These are phyloP conservation scores for Erysimum pusillum DNA, from an alignment of 441 rosid genomes.

Conservation along the genomic window DNA sequence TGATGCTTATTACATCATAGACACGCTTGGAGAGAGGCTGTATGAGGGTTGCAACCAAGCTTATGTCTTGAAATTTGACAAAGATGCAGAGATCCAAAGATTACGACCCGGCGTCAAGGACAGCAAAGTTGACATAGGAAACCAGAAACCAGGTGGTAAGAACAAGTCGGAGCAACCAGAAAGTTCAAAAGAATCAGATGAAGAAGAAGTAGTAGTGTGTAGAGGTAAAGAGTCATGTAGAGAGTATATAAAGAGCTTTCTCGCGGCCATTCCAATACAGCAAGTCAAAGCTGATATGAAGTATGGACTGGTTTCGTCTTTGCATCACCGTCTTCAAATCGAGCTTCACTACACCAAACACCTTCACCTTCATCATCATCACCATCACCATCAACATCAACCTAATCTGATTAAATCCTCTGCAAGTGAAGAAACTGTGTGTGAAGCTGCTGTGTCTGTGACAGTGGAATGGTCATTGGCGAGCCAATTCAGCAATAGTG, in stretches of 20 bases:
- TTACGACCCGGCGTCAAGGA: slow-evolving; percentile 43
- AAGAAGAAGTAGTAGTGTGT: slow-evolving; percentile 59
- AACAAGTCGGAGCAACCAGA: slow-evolving; percentile 34
- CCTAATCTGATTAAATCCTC: slow-evolving; percentile 35
- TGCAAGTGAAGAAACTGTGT: slow-evolving; percentile 28
- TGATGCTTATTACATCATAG: slow-evolving; percentile 87
- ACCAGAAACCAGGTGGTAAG: slow-evolving; percentile 50
- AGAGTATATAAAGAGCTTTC: slow-evolving; percentile 90
- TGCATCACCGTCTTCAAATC: slow-evolving; percentile 84
- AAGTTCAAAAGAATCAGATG: slow-evolving; percentile 36
- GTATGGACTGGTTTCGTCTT: slow-evolving; percentile 76
- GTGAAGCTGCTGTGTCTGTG: slow-evolving; percentile 31
- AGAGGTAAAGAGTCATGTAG: slow-evolving; percentile 87
- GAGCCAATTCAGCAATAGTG: slow-evolving; percentile 38
- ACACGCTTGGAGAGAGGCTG: slow-evolving; percentile 90
- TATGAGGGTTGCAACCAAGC: slow-evolving; percentile 92
- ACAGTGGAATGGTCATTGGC: slow-evolving; percentile 39
- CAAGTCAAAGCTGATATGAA: slow-evolving; percentile 82
- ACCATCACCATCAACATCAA: not conserved
- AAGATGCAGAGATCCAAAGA: slow-evolving; percentile 56
- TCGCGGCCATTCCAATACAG: slow-evolving; percentile 88
- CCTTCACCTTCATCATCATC: too few species aligned
- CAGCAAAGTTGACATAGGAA: slow-evolving; percentile 45
- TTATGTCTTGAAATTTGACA: slow-evolving; percentile 81
- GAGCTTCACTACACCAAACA: slow-evolving; percentile 80